Evolutionary conservation across 495 filamentous ascomycete genomes (phyloP), one percentile per base, ranked within the genome.

Genomic region (Aspergillus mulundensis): DNA sequence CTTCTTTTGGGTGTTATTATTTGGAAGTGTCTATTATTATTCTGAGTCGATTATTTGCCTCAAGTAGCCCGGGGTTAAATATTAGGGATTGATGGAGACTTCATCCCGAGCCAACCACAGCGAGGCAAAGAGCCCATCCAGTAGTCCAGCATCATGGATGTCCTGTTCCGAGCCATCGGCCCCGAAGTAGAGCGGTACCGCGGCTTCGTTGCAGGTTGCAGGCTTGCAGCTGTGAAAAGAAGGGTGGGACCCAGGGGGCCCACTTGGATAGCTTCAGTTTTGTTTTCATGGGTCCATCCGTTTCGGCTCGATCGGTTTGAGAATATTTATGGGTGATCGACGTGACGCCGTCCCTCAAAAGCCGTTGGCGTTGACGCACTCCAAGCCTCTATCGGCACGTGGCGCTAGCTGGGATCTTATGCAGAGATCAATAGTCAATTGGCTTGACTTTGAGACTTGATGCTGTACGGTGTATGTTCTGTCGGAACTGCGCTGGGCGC

Each of bases 331-430:
- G 70, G 67, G 66, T 69, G 73, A 76, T 76, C 73, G 70, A 70
- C 71, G 54, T 71, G 70, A 70, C 71, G 54, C 62, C 65, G 68
- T 75, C 70, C 68, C 71, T 71, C 68, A 65, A 67, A 74, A 50
- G 47, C 47, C 47, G 70, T 68, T 72, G 14, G 14, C 6, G 14
- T 3, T 40, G 68, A 69, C 68, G 64, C 63, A 74, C 69, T 68
- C 70, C 12, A 72, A 67, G 68, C 68, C 63, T 68, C 73, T 61
- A 66, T 55, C 60, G 63, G 66, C 72, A 73, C 68, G 72, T 75
- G 72, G 72, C 70, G 70, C 70, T 75, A 71, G 66, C 70, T 65
- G 61, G 68, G 69, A 71, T 75, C 68, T 66, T 69, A 74, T 64
- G 58, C 32, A 64, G 54, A 50, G 52, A 58, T 41, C 43, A 36